Conservation (phyloP, 768 basidiomycete genomes). For the Calocybe gangraenosa region DNA sequence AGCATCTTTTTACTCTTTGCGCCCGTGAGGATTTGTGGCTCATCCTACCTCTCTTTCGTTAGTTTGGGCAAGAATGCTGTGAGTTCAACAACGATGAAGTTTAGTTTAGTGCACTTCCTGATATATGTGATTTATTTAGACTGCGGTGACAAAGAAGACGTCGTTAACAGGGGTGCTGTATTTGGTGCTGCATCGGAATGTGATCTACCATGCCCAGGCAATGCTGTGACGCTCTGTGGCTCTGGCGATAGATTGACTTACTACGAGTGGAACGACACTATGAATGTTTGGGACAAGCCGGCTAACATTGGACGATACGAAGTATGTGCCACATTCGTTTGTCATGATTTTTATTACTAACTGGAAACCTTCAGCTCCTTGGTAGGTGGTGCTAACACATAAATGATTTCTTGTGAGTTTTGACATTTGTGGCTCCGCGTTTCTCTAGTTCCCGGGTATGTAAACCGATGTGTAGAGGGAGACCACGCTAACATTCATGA, state of each 20-base stretch:
- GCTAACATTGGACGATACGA: conserved; percentile 65
- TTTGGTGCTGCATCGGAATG: conserved; percentile 41
- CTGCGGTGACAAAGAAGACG: conserved; percentile 66
- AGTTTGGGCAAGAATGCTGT: conserved; percentile 75
- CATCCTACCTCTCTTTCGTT: conserved; percentile 1
- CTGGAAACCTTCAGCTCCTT: conserved; percentile 32
- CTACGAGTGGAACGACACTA: conserved; percentile 48
- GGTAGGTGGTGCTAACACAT: conserved; percentile 30
- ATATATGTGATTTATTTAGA: conserved; percentile 35
- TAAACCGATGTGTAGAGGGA: conserved; percentile 8
- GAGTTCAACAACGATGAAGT: conserved; percentile 23
- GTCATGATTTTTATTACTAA: neutral
- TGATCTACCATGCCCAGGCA: conserved; percentile 59
- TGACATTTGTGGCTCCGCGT: neutral
- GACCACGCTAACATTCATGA: neutral
- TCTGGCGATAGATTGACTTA: conserved; percentile 47
- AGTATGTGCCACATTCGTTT: conserved; percentile 35
- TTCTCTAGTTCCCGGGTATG: conserved; percentile 43
- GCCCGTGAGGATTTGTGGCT: conserved; percentile 2
- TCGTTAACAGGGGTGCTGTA: conserved; percentile 34
- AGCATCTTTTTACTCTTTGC: conserved; percentile 6
- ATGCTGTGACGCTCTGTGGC: conserved; percentile 68
- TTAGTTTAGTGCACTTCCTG: neutral
- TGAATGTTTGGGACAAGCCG: conserved; percentile 66
- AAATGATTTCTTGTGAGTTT: neutral